phyloP scores from a whole-genome alignment of 1,284 basidiomycete species.

The Fomitopsis palustris region DNA sequence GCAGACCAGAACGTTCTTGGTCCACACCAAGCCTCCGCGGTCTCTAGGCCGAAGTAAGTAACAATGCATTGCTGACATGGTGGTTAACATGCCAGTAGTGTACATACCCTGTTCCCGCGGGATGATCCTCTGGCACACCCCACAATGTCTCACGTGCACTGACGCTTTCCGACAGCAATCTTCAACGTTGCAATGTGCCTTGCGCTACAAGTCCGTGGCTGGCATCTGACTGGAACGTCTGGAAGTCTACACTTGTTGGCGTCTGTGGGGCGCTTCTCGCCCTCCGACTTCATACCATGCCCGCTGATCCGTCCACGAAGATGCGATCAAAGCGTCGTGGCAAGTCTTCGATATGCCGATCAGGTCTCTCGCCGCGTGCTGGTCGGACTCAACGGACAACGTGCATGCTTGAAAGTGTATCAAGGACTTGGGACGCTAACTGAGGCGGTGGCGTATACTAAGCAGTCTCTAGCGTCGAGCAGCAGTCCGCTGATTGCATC shows the following conservation, averaged over 20 bases:
- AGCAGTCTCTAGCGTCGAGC: not conserved
- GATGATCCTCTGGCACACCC: not conserved
- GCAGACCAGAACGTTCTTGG: not conserved
- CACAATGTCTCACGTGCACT: not conserved
- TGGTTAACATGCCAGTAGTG: not conserved
- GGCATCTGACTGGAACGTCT: not conserved
- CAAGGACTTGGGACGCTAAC: not conserved
- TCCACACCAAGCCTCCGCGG: not conserved
- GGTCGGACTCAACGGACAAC: not conserved
- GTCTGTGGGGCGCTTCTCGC: not conserved
- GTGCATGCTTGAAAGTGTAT: not conserved
- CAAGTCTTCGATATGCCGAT: not conserved
- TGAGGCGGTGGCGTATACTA: not conserved
- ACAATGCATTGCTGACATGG: not conserved
- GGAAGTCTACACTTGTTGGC: not conserved
- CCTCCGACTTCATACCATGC: not conserved
- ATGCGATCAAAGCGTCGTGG: constrained; percentile 1
- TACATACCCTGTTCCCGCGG: not conserved
- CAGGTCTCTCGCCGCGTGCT: not conserved
- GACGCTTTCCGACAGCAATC: too few relatives aligned
- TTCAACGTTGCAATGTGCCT: too few relatives aligned
- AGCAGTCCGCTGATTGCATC: not conserved
- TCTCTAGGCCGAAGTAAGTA: not conserved
- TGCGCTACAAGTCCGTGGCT: too few relatives aligned
- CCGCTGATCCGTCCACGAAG: not conserved